Base-by-base conservation (phyloP, 441 rosid species). In the Populus hybrid region DNA sequence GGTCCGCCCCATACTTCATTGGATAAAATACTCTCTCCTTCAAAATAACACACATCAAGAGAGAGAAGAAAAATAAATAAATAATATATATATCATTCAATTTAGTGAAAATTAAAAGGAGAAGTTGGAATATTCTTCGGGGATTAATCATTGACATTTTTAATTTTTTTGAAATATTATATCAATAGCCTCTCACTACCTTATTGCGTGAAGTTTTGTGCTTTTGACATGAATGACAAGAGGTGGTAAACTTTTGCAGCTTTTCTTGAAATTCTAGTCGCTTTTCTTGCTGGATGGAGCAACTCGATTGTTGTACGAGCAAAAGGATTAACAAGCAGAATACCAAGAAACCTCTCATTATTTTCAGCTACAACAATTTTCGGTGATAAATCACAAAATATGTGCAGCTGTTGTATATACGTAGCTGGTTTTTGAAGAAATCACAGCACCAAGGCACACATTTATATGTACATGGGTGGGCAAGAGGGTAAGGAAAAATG, bases 1-100 rank as follows among this genome's bases (percentile, higher is more conserved):
- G 95, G 77, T 92, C 98, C 0, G 95, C 98, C 9, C 97, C 97
- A 76, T 94, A 94, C 9, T 87, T 81, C 32, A 87, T 88, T 40
- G 89, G 89, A 5, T 63, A 77, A 34, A 92, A 90, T 50, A 92
- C 91, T 1, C 84, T 82, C 67, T 78, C 61, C 19, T 50, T 50
- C 19, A 50, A 50, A 50, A 38, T 4, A 50, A 5, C 18, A 50
- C 19, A 1, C 57, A 50, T 64, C 16, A 24, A 21, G 28, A 10
- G 12, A 16, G 28, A 26, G 28, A 26, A 26, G 28, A 7, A 16
- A 16, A 16, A 19, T 26, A 26, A 26, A 26, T 26, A 11, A 16
- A 5, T 50, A 4, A 7, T 63, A 9, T 64, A 19, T 18, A 61
- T 64, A 19, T n/a, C 28, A 64, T n/a, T n/a, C 9, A 64, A 64